Percentiles rank a stretch among this genome's conserved stretches.
Conservation (phyloP, 768 basidiomycete genomes). For the Mycena polygramma region DNA sequence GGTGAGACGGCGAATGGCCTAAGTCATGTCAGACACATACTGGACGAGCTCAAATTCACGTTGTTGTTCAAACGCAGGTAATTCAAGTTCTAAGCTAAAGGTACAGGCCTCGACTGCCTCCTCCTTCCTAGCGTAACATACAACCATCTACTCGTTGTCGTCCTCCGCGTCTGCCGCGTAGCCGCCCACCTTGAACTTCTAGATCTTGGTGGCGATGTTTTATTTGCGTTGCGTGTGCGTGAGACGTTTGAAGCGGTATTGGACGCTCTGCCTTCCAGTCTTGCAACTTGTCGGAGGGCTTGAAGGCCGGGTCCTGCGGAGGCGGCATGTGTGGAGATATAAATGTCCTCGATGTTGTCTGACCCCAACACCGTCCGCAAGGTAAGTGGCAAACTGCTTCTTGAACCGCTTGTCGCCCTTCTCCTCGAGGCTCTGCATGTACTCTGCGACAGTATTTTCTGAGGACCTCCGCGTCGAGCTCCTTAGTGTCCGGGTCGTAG, state of each 20-base stretch:
- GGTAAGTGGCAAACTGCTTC: slow-evolving; percentile 96
- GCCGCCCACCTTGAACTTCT: slow-evolving; percentile 84
- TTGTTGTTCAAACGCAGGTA: no score
- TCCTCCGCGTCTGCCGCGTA: slow-evolving; percentile 70
- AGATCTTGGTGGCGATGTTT: slow-evolving; percentile 89
- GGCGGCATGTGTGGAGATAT: slow-evolving; percentile 91
- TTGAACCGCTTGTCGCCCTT: slow-evolving; percentile 99
- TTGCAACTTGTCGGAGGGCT: slow-evolving; percentile 87
- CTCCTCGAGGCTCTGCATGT: slow-evolving; percentile 99
- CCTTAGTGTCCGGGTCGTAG: slow-evolving; percentile 92
- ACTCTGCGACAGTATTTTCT: slow-evolving; percentile 99
- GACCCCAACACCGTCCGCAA: slow-evolving; percentile 94
- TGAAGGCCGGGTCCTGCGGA: slow-evolving; percentile 93
- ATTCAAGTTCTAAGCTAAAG: no score
- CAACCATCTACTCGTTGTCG: slow-evolving; percentile 73
- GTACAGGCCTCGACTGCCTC: no score
- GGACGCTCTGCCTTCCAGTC: slow-evolving; percentile 92
- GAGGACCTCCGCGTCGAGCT: slow-evolving; percentile 92
- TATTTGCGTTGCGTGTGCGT: slow-evolving; percentile 82
- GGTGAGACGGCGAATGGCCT: no score
- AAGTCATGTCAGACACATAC: no score
- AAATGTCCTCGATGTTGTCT: slow-evolving; percentile 98
- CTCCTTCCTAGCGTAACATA: not conserved
- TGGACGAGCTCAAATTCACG: no score
- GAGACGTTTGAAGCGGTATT: slow-evolving; percentile 77